Conservation (phyloP, 2,329 filamentous ascomycete genomes). For the Fusarium hostae region DNA sequence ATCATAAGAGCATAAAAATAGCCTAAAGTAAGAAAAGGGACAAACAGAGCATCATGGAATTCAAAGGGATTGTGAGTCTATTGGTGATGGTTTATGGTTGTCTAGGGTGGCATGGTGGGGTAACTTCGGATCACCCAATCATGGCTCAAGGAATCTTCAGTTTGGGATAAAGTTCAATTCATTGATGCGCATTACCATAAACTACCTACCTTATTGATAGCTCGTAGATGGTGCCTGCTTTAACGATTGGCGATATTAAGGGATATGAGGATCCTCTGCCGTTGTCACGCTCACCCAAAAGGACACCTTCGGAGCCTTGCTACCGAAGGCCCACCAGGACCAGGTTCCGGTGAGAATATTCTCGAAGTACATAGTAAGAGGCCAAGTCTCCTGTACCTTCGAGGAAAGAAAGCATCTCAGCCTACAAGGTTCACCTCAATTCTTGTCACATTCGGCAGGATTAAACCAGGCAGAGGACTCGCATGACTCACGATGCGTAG, state of each 20-base stretch:
- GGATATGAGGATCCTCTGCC: slow-evolving; percentile 30
- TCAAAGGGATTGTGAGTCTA: neutral
- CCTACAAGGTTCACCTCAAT: neutral
- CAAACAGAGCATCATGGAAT: neutral
- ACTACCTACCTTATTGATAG: neutral
- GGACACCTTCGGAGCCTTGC: slow-evolving; percentile 36
- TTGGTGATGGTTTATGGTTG: neutral
- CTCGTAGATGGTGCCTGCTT: neutral
- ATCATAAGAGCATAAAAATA: neutral
- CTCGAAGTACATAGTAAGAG: slow-evolving; percentile 39
- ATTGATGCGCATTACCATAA: neutral
- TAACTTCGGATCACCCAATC: neutral
- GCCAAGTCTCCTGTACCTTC: slow-evolving; percentile 30
- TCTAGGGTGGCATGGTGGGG: slow-evolving; percentile 5
- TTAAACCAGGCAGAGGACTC: neutral
- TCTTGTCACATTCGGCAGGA: neutral
- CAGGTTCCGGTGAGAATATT: slow-evolving; percentile 40
- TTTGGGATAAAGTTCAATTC: neutral
- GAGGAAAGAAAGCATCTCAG: neutral
- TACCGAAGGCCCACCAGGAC: slow-evolving; percentile 26
- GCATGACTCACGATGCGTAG: slow-evolving; percentile 30
- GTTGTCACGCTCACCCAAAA: slow-evolving; percentile 16
- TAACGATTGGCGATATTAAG: slow-evolving; percentile 31
- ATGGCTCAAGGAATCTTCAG: slow-evolving; percentile 7
- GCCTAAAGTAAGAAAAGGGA: neutral